A percentile compares a stretch with the other conserved stretches of the same genome.
These are phyloP conservation scores for Citrus hindsii DNA, from an alignment of 345 rosid species.

Conservation along the genomic window DNA sequence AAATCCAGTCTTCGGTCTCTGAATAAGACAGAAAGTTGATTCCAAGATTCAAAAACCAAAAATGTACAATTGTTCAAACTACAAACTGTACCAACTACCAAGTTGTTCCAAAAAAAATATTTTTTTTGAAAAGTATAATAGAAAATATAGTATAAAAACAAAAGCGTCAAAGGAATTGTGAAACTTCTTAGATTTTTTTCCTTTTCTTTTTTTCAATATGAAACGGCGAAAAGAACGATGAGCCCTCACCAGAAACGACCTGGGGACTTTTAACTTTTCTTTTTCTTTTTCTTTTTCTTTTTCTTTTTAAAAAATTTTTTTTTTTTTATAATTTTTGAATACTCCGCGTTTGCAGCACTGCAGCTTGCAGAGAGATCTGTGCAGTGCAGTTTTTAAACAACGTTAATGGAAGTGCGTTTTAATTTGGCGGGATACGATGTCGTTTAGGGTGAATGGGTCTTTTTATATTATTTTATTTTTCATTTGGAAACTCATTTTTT, in stretches of 20 bases:
- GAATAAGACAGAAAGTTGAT: constrained; percentile 2
- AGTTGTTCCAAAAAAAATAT: background rate
- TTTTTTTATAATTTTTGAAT: background rate
- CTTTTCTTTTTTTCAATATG: no score
- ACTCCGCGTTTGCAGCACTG: background rate
- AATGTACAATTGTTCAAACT: background rate
- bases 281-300: background rate
- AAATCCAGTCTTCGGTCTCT: background rate
- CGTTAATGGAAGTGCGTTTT: background rate
- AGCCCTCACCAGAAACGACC: background rate
- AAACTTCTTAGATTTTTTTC: background rate
- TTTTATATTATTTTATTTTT: background rate
- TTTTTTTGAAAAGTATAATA: background rate
- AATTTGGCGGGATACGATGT: background rate
- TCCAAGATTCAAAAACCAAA: background rate
- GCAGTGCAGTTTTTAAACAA: background rate
- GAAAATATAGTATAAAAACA: background rate
- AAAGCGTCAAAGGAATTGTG: background rate
- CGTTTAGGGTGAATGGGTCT: background rate
- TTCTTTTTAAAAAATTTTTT: background rate
- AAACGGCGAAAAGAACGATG: background rate
- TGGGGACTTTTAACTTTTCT: background rate
- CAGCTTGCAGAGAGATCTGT: background rate
- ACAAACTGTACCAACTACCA: background rate
- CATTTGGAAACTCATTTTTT: background rate